Evolutionary conservation across 352 stramenopile genomes (phyloP), one percentile per base, ranked within the genome.

Genomic region (Pythium dissotocum): DNA sequence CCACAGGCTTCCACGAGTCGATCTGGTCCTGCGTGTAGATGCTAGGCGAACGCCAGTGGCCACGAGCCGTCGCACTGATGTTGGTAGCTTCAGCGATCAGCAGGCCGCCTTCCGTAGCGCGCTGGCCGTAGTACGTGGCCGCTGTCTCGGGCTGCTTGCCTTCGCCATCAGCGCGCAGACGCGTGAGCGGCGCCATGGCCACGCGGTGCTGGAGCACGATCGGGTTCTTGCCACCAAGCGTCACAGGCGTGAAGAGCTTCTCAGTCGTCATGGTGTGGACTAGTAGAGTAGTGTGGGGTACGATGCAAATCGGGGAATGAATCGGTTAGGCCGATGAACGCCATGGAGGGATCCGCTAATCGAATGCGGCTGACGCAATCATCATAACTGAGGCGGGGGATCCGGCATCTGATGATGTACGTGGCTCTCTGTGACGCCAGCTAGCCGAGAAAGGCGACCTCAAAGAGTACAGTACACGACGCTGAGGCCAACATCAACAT

Each of bases 211-310:
- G 40, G 1, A 85, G 67, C 36, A 66, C 46, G 28, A 80, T 91
- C 73, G 4, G 71, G 35, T 80, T 77, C 67, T 83, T 83, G 65
- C 79, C 79, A 30, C 82, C 84, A 24, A 91, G 71, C 10, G 72
- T 88, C 18, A 91, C 49, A 4, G 80, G 76, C 52, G 81, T 80
- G 70, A 92, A 90, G 3, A 90, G 81, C 75, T 85, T 86, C 52
- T 66, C 24, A 10, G 65, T 73, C 26, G 58, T 71, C 30, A 49
- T 58, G 10, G 28, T 69, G 52, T 14, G 8, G 13, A n/a, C 0
- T 40, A 10, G 35, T 46, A 18, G 38, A 24, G 4, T 44, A 5
- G 40, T 49, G 40, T n/a, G 38, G 8, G 4, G 38, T 46, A 13
- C 13, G 40, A 49, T 49, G 55, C 24, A 52, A 13, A 26, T 58